These are phyloP conservation scores for Alternaria longipes DNA, from an alignment of 2,329 filamentous ascomycete species.

Conservation along the genomic window DNA sequence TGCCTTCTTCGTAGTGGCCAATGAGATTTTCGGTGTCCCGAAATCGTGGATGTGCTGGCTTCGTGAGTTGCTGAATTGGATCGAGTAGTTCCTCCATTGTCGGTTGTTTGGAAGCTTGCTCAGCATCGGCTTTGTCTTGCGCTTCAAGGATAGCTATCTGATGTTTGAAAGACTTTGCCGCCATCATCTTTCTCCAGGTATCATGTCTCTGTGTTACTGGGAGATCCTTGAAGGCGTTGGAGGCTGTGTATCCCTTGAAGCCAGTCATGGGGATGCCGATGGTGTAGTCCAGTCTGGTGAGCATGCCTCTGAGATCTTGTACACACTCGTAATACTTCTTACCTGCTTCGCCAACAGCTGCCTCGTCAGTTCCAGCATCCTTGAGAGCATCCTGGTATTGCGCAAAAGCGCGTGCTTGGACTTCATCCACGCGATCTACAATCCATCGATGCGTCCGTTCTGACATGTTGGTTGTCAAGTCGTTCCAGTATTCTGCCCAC, in stretches of 20 bases:
- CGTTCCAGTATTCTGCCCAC: conserved; percentile 31
- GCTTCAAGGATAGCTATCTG: conserved; percentile 11
- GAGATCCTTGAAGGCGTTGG: conserved; percentile 7
- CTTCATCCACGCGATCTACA: conserved; percentile 27
- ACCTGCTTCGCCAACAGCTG: conserved; percentile 13
- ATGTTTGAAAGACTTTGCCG: conserved; percentile 17
- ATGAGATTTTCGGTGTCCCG: conserved; percentile 21
- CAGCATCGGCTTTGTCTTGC: conserved; percentile 6
- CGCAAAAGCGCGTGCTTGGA: conserved; percentile 10
- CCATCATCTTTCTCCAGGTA: conserved; percentile 12
- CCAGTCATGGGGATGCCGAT: conserved; percentile 27
- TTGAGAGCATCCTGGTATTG: not conserved
- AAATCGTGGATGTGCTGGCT: conserved; percentile 19
- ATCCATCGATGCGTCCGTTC: conserved; percentile 28
- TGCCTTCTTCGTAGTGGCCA: conserved; percentile 26
- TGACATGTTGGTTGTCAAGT: conserved; percentile 18
- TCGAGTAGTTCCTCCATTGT: not conserved
- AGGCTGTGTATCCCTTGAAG: conserved; percentile 23
- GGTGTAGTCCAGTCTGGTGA: conserved; percentile 20
- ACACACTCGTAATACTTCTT: conserved; percentile 29
- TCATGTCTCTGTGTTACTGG: conserved; percentile 4
- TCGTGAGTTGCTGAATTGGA: conserved; percentile 10
- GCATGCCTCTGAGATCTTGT: conserved; percentile 14
- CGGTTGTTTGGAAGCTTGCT: not conserved
- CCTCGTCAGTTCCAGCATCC: not conserved